Evolutionary conservation across 2,329 filamentous ascomycete genomes (phyloP), one percentile per base, ranked within the genome.

Genomic region (Hypoxylon sp.): DNA sequence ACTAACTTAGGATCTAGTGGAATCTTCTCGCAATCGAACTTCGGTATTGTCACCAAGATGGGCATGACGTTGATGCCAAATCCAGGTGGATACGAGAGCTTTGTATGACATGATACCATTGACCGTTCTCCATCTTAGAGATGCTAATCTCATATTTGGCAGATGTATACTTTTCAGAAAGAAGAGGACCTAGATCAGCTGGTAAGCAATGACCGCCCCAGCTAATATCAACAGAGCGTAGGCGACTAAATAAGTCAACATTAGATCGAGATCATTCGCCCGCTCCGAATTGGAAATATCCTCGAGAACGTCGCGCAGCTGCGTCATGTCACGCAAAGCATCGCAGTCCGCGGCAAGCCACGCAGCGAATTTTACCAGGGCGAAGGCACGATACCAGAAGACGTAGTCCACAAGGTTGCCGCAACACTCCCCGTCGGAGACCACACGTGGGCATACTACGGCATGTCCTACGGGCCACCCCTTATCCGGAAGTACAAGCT

Each of bases 11-110:
- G 23, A 47, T 20, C 13, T 21, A 69, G 67, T 57, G 74, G 75
- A 2, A 71, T 80, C 1, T 81, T 80, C 57, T 71, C 75, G 0
- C 77, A 80, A 55, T 76, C 73, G 1, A 79, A 79, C 40, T 73
- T 77, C 7, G 77, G 77, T 7, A 75, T 81, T 16, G 77, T 79
- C 2, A 78, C 76, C 3, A 80, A 80, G 64, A 78, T 81, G 69
- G 78, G 78, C 0, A 73, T 81, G 57, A 65, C 65, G 67, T 68
- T 83, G 23, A 81, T 82, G 79, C 74, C 75, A 1, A 78, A 79
- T 34, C 77, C 77, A 0, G 76, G 73, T 7, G 77, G 75, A 1
- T 75, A 77, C 51, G 75, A 79, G 38, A 67, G 66, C 37, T 71
- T 68, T 44, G 66, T 72, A 55, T 64, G 67, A 27, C 6, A 21